phyloP scores from a whole-genome alignment of 352 stramenopile genomes.

The Hyaloperonospora brassicae region DNA sequence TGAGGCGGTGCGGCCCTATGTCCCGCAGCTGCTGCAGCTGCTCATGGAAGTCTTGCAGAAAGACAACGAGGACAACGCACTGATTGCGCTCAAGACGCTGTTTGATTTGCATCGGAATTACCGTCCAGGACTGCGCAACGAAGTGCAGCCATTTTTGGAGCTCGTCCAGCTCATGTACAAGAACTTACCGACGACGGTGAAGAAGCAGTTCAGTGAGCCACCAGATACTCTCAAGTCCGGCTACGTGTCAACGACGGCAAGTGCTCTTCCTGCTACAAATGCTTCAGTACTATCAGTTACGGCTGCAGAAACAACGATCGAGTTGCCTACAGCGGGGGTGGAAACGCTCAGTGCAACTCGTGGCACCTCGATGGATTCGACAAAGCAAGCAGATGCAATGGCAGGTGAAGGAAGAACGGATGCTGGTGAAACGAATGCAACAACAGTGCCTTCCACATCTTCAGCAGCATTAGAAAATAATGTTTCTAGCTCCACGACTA shows the following conservation, averaged over 20 bases:
- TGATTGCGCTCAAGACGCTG: constrained; percentile 92
- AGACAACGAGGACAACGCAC: constrained; percentile 96
- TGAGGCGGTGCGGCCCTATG: constrained; percentile 91
- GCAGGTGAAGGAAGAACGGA: constrained; percentile 3
- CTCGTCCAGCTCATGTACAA: constrained; percentile 89
- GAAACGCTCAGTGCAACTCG: constrained; percentile 3
- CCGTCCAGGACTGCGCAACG: constrained; percentile 76
- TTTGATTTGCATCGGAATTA: constrained; percentile 98
- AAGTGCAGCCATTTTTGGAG: constrained; percentile 87
- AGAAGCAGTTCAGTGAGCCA: constrained; percentile 75
- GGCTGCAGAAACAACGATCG: constrained; percentile 9
- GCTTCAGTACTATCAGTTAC: constrained; percentile 7
- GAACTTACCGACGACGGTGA: constrained; percentile 73
- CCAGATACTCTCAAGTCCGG: constrained; percentile 28
- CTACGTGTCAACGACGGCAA: constrained; percentile 15
- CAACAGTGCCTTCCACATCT: neutral
- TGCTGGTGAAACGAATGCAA: constrained; percentile 3
- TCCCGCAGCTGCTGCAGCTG: constrained; percentile 86
- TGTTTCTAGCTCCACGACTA: constrained; percentile 4
- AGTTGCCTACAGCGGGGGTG: constrained; percentile 2
- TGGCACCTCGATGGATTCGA: constrained; percentile 5
- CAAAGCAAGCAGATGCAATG: constrained; percentile 2
- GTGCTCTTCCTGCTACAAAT: constrained; percentile 16
- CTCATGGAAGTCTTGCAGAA: constrained; percentile 90
- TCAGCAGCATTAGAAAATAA: constrained; percentile 6